These are phyloP conservation scores for Hypericum perforatum DNA, from an alignment of 345 rosid genomes.

Conservation along the genomic window DNA sequence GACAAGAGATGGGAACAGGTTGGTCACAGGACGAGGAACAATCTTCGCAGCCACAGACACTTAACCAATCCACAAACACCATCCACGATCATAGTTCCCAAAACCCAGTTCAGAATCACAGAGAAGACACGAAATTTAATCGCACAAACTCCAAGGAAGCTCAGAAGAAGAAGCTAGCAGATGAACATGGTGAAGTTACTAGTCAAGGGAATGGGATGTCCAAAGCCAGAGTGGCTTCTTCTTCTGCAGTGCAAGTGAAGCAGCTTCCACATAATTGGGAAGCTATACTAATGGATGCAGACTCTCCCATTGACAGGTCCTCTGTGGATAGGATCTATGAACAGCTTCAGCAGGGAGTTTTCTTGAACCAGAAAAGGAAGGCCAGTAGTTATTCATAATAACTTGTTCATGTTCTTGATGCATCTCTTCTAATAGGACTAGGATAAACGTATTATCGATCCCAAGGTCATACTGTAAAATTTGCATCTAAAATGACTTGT, in stretches of 20 bases:
- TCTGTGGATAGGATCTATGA: conserved; percentile 20
- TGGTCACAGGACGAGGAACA: conserved; percentile 8
- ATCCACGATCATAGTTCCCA: not conserved
- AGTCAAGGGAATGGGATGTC: not conserved
- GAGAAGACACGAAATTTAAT: not conserved
- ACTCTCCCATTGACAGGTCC: conserved; percentile 22
- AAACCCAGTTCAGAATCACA: not conserved
- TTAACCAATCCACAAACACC: not conserved
- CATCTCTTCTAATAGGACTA: no score
- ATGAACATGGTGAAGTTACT: not conserved
- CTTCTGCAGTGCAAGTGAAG: not conserved
- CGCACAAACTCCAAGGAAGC: not conserved
- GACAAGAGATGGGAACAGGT: conserved; percentile 18
- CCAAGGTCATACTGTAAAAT: no score
- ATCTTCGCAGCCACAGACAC: conserved; percentile 12
- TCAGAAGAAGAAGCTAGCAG: not conserved
- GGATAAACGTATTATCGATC: no score
- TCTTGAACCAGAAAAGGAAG: conserved; percentile 31
- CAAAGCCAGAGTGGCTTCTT: not conserved
- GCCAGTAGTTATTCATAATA: conserved; percentile 14
- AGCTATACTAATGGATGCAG: conserved; percentile 38
- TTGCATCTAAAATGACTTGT: no score
- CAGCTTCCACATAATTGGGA: conserved; percentile 38
- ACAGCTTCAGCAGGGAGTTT: conserved; percentile 34
- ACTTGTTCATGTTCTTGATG: no score